These are phyloP conservation scores for Phyllosticta ampelicida DNA, from an alignment of 2,329 filamentous ascomycete species.

Conservation along the genomic window DNA sequence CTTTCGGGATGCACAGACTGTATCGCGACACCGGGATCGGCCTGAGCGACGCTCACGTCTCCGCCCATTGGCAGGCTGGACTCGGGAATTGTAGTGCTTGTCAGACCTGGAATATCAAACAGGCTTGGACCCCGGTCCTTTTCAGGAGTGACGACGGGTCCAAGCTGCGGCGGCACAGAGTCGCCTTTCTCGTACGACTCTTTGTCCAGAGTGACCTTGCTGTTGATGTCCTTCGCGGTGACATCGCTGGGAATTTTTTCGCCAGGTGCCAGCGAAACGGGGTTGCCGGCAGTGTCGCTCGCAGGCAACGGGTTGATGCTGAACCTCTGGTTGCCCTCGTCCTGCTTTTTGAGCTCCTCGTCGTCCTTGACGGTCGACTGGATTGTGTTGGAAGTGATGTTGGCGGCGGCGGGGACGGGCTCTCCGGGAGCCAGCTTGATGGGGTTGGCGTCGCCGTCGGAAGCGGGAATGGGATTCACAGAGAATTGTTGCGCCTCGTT, in stretches of 20 bases:
- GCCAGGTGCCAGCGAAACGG: slow-evolving; percentile 66
- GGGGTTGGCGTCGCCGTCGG: slow-evolving; percentile 58
- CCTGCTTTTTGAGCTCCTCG: slow-evolving; percentile 19
- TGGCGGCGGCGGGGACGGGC: slow-evolving; percentile 58
- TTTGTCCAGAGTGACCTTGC: slow-evolving; percentile 56
- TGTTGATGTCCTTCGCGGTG: slow-evolving; percentile 60
- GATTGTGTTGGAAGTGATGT: slow-evolving; percentile 59
- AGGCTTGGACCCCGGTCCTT: slow-evolving; percentile 34
- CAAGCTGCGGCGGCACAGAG: slow-evolving; percentile 36
- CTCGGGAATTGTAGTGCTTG: slow-evolving; percentile 64
- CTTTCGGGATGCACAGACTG: slow-evolving; percentile 33
- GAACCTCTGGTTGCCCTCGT: slow-evolving; percentile 38
- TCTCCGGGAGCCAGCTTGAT: slow-evolving; percentile 70
- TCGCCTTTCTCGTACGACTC: slow-evolving; percentile 79
- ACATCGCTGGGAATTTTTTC: slow-evolving; percentile 59
- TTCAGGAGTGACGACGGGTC: slow-evolving; percentile 36
- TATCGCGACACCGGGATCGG: slow-evolving; percentile 30
- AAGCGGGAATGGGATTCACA: slow-evolving; percentile 50
- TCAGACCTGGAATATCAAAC: slow-evolving; percentile 38
- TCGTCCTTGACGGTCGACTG: slow-evolving; percentile 41
- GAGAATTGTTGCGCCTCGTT: slow-evolving; percentile 39
- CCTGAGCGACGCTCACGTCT: slow-evolving; percentile 19
- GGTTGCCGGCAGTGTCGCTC: slow-evolving; percentile 56
- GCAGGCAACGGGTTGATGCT: slow-evolving; percentile 50
- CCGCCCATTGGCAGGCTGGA: slow-evolving; percentile 62